Evolutionary conservation across 768 basidiomycete species (phyloP), one percentile per base, ranked within the genome.

Genomic region (Tulasnella sp.): DNA sequence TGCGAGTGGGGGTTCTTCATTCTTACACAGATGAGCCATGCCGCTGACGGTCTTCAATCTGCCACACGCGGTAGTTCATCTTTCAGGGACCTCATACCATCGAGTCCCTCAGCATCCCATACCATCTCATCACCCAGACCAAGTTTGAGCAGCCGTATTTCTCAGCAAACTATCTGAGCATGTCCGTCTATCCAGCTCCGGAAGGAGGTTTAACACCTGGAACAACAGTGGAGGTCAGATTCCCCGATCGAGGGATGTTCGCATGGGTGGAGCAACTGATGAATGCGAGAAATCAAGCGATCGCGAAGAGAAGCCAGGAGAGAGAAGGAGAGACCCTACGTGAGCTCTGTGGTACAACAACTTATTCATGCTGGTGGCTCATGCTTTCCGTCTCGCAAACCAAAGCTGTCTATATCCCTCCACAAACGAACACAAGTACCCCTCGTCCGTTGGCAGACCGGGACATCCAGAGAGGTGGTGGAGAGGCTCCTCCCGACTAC

Each of bases 101-200:
- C 10, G 19, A 60, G 34, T 60, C 59, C 15, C 59, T 60, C 22
- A 44, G 41, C 25, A 44, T 60, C 17, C 59, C 59, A 25, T 48
- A 27, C 38, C 34, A 52, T 27, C 52, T 45, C 50, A 29, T 60
- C n/a, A 38, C 53, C 30, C 42, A 30, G 17, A 53, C 59, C 10
- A 45, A 52, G 19, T 60, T 60, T 19, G 52, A 53, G 19, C 59
- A 60, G 25, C 59, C 59, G 2, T 60, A 56, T 38, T 60, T 60
- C 59, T 53, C 50, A 8, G 59, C 59, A 7, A 60, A 60, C 45
- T 60, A 60, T 50, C 59, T 60, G 19, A 53, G 30, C 38, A 24
- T 60, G 30, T 27, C 25, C 11, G 51, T 60, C n/a, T 48, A 60
- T 22, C 59, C 59, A n/a, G 44, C 43, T 10, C 50, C 59, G 19